Conservation (phyloP, 768 basidiomycete genomes). For the Flagelloscypha sp. region DNA sequence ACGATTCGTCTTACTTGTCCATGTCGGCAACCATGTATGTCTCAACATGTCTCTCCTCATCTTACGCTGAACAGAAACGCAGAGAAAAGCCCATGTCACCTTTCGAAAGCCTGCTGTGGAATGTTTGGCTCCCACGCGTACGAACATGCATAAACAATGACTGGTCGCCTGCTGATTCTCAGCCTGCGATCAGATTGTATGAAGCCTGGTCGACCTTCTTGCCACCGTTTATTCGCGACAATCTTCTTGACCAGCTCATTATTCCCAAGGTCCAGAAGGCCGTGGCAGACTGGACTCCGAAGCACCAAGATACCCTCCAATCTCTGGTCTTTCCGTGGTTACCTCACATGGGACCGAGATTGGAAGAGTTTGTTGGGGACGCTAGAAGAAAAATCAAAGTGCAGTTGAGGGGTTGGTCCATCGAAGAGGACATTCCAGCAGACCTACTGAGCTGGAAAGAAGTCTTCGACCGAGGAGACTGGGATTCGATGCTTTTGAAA, state of each 20-base stretch:
- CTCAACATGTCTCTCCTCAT: too few relatives aligned
- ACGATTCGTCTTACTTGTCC: too few relatives aligned
- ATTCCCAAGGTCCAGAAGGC: conserved; percentile 86
- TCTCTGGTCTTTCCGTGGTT: conserved; percentile 93
- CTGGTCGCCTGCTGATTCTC: conserved; percentile 70
- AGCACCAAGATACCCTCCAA: conserved; percentile 55
- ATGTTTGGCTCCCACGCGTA: conserved; percentile 91
- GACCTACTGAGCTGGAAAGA: conserved; percentile 79
- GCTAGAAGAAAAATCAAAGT: conserved; percentile 80
- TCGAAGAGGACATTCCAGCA: conserved; percentile 63
- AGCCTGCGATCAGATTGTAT: conserved; percentile 73
- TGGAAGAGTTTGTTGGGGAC: conserved; percentile 82
- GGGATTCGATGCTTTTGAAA: conserved; percentile 88
- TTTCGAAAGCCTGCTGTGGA: conserved; percentile 92
- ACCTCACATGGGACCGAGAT: conserved; percentile 72
- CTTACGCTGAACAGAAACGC: too few relatives aligned
- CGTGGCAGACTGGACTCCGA: conserved; percentile 75
- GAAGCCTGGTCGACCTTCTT: conserved; percentile 85
- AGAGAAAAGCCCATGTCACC: conserved; percentile 80
- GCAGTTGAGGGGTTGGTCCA: conserved; percentile 66
- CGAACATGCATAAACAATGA: conserved; percentile 91
- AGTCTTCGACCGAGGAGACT: conserved; percentile 75
- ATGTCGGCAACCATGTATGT: too few relatives aligned
- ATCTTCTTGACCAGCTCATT: conserved; percentile 91
- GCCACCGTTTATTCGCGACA: conserved; percentile 88